Percentiles rank a stretch among this genome's conserved stretches.
Conservation (phyloP, 345 rosid genomes). For the Luvunga scandens region DNA sequence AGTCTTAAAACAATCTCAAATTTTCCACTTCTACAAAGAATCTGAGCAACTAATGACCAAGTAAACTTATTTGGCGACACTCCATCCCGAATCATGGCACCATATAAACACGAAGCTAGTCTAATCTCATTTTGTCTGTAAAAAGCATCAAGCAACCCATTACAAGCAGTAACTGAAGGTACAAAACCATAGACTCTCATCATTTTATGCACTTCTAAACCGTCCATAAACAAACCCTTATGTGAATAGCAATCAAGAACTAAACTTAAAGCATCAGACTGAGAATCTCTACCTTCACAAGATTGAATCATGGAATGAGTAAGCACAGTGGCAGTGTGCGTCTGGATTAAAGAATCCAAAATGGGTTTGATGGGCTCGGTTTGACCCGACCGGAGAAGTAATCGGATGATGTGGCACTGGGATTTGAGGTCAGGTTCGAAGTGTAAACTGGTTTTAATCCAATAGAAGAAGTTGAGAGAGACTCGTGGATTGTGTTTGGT, state of each 20-base stretch:
- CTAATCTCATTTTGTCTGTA: constrained; percentile 28
- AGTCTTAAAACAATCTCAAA: constrained; percentile 39
- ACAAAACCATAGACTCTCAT: constrained; percentile 36
- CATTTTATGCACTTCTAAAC: constrained; percentile 42
- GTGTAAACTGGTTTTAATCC: constrained; percentile 40
- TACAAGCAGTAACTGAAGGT: constrained; percentile 42
- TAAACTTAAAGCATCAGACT: constrained; percentile 32
- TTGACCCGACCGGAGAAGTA: constrained; percentile 31
- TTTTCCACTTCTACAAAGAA: constrained; percentile 47
- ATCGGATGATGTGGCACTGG: constrained; percentile 40
- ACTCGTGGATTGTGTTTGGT: constrained; percentile 41
- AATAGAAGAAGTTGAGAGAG: constrained; percentile 60
- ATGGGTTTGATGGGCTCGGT: constrained; percentile 32
- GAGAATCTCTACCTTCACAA: constrained; percentile 40
- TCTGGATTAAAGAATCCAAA: constrained; percentile 37
- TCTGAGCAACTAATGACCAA: constrained; percentile 51
- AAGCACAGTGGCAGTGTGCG: constrained; percentile 30
- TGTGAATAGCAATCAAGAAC: constrained; percentile 42
- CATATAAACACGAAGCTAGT: constrained; percentile 52
- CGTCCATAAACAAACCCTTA: constrained; percentile 36
- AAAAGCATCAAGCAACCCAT: constrained; percentile 52
- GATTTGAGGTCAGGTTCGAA: constrained; percentile 58
- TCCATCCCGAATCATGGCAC: constrained; percentile 47
- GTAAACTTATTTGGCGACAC: constrained; percentile 40
- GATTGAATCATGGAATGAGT: constrained; percentile 42